These are phyloP conservation scores for Linnemannia exigua DNA, from an alignment of 192 early-diverging fungal genomes.

Conservation along the genomic window DNA sequence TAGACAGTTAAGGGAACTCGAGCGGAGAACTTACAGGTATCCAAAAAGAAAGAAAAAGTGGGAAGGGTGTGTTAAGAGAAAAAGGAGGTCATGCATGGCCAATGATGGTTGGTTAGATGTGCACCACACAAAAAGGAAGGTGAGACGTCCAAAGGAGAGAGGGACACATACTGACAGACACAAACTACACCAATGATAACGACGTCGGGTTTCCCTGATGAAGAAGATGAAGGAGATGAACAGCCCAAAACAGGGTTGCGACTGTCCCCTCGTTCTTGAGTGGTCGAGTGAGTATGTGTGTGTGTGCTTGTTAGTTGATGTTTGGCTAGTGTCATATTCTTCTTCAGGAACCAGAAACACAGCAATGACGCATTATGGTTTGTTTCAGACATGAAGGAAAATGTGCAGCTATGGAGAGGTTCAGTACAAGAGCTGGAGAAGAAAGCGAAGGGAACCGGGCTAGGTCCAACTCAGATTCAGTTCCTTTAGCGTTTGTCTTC, in stretches of 20 bases:
- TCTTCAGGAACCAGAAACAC: constrained; percentile 8
- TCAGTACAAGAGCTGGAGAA: neutral
- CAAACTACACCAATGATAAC: neutral
- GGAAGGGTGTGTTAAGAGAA: neutral
- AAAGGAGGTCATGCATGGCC: neutral
- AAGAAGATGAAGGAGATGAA: neutral
- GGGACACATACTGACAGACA: neutral
- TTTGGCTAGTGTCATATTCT: neutral
- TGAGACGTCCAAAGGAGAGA: neutral
- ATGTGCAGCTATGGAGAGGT: neutral
- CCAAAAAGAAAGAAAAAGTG: neutral
- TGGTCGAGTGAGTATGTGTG: neutral
- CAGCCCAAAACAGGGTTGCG: neutral
- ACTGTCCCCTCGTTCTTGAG: neutral
- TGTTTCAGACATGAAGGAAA: neutral
- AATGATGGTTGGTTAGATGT: neutral
- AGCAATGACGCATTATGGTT: neutral
- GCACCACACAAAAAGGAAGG: neutral
- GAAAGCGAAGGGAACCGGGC: neutral
- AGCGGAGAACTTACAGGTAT: neutral
- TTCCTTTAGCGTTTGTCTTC: neutral
- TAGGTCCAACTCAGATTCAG: neutral
- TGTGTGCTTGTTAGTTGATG: neutral
- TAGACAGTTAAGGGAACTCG: neutral
- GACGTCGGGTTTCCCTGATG: neutral